Evolutionary conservation across 1,139 yeast genomes (phyloP).

Genomic region (Zygosaccharomyces sapae): DNA sequence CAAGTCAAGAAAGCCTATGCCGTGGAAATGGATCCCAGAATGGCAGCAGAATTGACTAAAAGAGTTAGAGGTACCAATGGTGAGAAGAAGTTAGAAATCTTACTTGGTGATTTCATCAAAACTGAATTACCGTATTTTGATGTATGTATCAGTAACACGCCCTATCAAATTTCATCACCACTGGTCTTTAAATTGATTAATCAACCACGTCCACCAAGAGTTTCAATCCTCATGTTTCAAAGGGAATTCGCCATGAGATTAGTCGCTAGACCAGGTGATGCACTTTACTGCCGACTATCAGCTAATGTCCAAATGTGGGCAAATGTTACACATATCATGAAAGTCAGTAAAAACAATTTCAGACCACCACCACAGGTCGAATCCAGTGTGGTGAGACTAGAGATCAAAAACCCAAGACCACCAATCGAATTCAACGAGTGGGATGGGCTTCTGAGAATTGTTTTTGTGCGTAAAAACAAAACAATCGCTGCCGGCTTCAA

Average conservation of each 20-base stretch:
- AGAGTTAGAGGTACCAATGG: conserved; percentile 96
- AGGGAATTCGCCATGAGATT: conserved; percentile 92
- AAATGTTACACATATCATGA: conserved; percentile 95
- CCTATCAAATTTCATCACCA: conserved; percentile 96
- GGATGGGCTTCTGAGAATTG: conserved; percentile 91
- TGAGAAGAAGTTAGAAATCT: conserved; percentile 83
- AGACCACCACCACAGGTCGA: conserved; percentile 99
- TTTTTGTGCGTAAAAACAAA: conserved; percentile 89
- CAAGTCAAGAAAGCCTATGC: conserved; percentile 85
- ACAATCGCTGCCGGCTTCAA: conserved; percentile 92
- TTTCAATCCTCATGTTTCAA: conserved; percentile 94
- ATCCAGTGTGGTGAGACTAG: conserved; percentile 90
- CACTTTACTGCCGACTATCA: conserved; percentile 83
- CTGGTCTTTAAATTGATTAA: conserved; percentile 86
- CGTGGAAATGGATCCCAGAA: conserved; percentile 97
- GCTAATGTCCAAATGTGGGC: conserved; percentile 99
- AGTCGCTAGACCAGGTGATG: conserved; percentile 92
- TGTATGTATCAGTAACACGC: conserved; percentile 94
- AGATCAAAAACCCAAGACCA: conserved; percentile 90
- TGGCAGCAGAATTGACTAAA: conserved; percentile 98
- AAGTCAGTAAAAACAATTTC: conserved; percentile 95
- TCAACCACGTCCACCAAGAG: conserved; percentile 92
- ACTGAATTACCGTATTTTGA: conserved; percentile 93
- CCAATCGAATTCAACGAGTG: conserved; percentile 89
- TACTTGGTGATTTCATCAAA: conserved; percentile 94